Percentiles rank a stretch among this genome's conserved stretches.
phyloP scores from a whole-genome alignment of 768 basidiomycete species.

The Mycena rebaudengoi region DNA sequence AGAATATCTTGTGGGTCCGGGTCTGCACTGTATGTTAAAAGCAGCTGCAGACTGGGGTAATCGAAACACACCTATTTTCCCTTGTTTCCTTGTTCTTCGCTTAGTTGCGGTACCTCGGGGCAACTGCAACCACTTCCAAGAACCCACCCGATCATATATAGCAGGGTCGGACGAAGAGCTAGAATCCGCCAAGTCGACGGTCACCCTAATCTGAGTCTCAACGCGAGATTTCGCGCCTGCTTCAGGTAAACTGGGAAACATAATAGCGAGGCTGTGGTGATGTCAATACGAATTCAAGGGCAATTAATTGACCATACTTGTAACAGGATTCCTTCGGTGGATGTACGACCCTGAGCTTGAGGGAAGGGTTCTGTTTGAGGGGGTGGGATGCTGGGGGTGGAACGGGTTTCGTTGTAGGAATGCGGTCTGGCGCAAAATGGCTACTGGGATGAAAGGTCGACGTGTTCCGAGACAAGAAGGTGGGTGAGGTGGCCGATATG shows the following conservation, averaged over 20 bases:
- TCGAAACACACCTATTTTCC: slow-evolving; percentile 70
- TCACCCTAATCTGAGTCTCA: slow-evolving; percentile 93
- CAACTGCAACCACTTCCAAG: slow-evolving; percentile 88
- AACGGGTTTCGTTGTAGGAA: slow-evolving; percentile 65
- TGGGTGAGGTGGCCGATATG: slow-evolving; percentile 29
- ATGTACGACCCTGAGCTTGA: slow-evolving; percentile 68
- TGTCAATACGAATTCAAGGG: slow-evolving; percentile 6
- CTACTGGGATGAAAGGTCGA: slow-evolving; percentile 40
- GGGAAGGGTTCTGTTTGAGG: slow-evolving; percentile 61
- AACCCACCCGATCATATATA: slow-evolving; percentile 84
- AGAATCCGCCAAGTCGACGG: slow-evolving; percentile 79
- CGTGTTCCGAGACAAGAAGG: slow-evolving; percentile 29
- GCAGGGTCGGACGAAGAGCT: slow-evolving; percentile 66
- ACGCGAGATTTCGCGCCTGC: slow-evolving; percentile 90
- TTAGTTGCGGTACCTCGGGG: slow-evolving; percentile 87
- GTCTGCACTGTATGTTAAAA: slow-evolving; percentile 52
- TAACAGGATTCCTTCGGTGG: slow-evolving; percentile 80
- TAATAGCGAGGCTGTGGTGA: slow-evolving; percentile 70
- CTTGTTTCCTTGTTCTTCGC: slow-evolving; percentile 83
- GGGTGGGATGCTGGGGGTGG: slow-evolving; percentile 71
- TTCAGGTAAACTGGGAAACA: slow-evolving; percentile 85
- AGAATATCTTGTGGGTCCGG: slow-evolving; percentile 75
- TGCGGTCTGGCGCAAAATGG: slow-evolving; percentile 46
- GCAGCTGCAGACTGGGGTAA: neutral
- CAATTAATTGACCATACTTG: slow-evolving; percentile 54